These are phyloP conservation scores for Malus asiatica DNA, from an alignment of 306 rosid species.

Conservation along the genomic window DNA sequence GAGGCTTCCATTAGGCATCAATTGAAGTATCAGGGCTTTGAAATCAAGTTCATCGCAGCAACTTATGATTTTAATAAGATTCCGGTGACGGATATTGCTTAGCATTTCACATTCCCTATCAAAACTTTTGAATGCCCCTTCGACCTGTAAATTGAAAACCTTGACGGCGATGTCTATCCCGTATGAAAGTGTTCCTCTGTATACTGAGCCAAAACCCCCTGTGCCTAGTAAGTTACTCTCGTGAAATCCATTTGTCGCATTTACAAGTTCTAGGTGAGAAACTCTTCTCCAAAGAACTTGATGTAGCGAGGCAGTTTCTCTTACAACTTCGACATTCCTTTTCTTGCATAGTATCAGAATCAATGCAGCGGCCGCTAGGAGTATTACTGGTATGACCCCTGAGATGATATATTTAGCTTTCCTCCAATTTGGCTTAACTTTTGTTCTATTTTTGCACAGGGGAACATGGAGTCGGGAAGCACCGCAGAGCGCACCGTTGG, in stretches of 20 bases:
- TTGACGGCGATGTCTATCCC: background rate
- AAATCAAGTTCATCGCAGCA: background rate
- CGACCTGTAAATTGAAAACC: background rate
- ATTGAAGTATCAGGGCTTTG: background rate
- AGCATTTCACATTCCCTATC: background rate
- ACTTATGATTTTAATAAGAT: background rate
- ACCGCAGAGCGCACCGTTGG: background rate
- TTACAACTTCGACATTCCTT: background rate
- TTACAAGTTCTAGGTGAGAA: background rate
- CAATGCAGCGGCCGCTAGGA: too few species aligned
- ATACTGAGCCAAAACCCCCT: background rate
- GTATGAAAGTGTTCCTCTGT: background rate
- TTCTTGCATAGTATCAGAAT: too few species aligned
- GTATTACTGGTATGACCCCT: too few species aligned
- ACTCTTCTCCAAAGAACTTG: background rate
- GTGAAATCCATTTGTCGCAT: background rate
- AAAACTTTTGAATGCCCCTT: background rate
- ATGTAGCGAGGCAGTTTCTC: background rate
- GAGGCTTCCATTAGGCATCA: background rate
- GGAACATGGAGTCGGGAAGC: background rate
- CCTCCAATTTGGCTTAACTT: too few species aligned
- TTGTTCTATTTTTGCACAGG: constrained; percentile 5
- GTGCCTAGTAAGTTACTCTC: background rate
- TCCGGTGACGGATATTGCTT: background rate
- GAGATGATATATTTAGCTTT: too few species aligned